Evolutionary conservation across 768 basidiomycete species (phyloP).

Genomic region (Neoboletus subvelutipes): DNA sequence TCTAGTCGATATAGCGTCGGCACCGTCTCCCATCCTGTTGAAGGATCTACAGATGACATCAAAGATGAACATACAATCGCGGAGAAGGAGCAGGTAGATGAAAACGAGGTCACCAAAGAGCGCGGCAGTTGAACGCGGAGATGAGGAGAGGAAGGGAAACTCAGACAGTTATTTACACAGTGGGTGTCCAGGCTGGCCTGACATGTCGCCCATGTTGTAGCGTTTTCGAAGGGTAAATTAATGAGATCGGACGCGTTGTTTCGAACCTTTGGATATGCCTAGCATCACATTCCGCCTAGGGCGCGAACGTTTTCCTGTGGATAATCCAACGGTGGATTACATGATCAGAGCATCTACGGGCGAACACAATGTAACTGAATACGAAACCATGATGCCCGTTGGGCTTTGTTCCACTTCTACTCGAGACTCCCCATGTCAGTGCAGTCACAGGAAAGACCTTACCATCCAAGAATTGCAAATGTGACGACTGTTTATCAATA

Average conservation of each 20-base stretch:
- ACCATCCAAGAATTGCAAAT: neutral
- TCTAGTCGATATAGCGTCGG: constrained; percentile 4
- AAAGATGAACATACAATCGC: neutral
- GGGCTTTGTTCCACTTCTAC: neutral
- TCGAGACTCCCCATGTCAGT: neutral
- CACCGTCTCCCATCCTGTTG: neutral
- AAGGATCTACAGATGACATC: neutral
- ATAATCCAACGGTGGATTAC: neutral
- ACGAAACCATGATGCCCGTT: neutral
- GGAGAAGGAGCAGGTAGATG: neutral
- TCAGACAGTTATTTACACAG: neutral
- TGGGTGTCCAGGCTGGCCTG: neutral
- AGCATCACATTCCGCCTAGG: too few relatives aligned
- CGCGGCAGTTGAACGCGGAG: neutral
- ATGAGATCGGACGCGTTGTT: neutral
- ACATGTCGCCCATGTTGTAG: neutral
- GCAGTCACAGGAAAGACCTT: neutral
- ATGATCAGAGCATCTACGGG: neutral
- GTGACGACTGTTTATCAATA: too few relatives aligned
- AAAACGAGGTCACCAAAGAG: neutral
- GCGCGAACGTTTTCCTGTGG: neutral
- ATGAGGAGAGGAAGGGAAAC: neutral
- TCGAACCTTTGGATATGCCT: neutral
- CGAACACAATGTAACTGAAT: neutral
- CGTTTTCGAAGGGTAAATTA: neutral